Evolutionary conservation across 768 basidiomycete species (phyloP).

Genomic region (Auriculariales sp.): DNA sequence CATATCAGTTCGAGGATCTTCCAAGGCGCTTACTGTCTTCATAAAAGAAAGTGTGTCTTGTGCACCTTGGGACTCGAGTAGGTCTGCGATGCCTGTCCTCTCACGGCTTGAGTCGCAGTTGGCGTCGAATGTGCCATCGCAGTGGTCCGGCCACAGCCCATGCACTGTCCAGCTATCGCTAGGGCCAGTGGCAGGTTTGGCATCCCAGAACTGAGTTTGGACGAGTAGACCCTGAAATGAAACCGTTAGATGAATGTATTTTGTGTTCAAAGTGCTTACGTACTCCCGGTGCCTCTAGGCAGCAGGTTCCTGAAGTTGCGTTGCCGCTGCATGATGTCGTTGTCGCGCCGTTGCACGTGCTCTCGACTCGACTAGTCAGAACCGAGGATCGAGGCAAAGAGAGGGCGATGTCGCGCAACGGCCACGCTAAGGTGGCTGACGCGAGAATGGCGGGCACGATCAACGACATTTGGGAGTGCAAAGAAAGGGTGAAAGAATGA

Average conservation of each 20-base stretch:
- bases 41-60: conserved; percentile 45
- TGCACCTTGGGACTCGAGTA: conserved; percentile 43
- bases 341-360: no score
- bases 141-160: conserved; percentile 22
- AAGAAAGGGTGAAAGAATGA: no score
- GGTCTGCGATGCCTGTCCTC: conserved; percentile 35
- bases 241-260: no score
- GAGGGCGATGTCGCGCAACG: no score
- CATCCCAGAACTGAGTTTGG: conserved; percentile 4
- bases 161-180: conserved; percentile 2
- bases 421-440: no score
- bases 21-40: conserved; percentile 15
- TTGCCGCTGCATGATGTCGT: not conserved
- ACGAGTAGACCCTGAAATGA: not conserved
- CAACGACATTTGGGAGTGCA: no score
- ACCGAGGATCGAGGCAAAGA: no score
- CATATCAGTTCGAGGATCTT: not conserved
- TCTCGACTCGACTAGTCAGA: no score
- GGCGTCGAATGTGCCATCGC: conserved; percentile 28
- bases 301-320: not conserved
- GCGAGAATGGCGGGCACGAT: no score
- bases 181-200: conserved; percentile 1
- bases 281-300: not conserved
- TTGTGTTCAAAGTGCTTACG: not conserved
- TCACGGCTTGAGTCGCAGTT: conserved; percentile 27